Percentiles rank a stretch among this genome's conserved stretches.
Conservation (phyloP, 345 rosid species). For the Rhizophora mangle region DNA sequence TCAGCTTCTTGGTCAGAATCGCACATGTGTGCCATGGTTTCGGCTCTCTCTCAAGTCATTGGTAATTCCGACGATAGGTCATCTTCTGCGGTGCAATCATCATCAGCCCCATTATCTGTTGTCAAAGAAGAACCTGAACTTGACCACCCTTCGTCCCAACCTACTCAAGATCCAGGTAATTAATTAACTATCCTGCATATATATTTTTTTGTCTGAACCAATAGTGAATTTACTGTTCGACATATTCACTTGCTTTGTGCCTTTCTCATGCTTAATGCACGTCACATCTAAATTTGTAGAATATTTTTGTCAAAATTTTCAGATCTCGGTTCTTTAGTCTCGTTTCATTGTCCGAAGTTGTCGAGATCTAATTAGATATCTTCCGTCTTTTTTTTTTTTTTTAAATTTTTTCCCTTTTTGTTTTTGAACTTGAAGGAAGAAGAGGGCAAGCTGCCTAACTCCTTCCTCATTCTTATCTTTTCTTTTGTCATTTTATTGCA, state of each 20-base stretch:
- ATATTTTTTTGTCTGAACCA: too few relatives aligned
- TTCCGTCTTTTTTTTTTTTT: neutral
- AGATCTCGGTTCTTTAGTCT: neutral
- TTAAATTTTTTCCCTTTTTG: neutral
- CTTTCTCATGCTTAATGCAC: too few relatives aligned
- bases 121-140: constrained; percentile 5
- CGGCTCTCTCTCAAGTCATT: constrained; percentile 62
- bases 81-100: constrained; percentile 19
- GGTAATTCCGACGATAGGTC: constrained; percentile 15
- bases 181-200: neutral
- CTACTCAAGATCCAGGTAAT: constrained; percentile 17
- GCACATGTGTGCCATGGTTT: constrained; percentile 81
- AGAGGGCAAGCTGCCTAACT: too few relatives aligned
- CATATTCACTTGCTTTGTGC: too few relatives aligned
- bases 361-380: neutral
- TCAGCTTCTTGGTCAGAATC: constrained; percentile 52
- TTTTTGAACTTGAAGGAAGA: too few relatives aligned
- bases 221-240: neutral
- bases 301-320: too few relatives aligned
- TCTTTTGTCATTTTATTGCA: too few relatives aligned
- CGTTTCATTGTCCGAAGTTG: constrained; percentile 1
- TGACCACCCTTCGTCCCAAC: constrained; percentile 4
- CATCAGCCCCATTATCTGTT: constrained; percentile 8
- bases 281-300: too few relatives aligned
- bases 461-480: too few relatives aligned